These are phyloP conservation scores for Penicillium crustosum DNA, from an alignment of 2,329 filamentous ascomycete genomes.

Conservation along the genomic window DNA sequence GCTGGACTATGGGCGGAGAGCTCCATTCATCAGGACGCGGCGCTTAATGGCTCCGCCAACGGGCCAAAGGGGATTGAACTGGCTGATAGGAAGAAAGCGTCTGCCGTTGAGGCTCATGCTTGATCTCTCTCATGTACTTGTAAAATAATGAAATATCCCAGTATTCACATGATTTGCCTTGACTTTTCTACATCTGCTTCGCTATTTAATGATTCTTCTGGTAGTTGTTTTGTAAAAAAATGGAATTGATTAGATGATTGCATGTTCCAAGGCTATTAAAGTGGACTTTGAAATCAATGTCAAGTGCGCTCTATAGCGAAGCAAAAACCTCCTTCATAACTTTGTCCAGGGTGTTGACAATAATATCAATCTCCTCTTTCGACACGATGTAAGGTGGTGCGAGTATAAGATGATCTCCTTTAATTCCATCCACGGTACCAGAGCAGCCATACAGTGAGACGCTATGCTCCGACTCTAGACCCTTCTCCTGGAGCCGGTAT, in stretches of 20 bases:
- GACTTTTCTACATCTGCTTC: background rate
- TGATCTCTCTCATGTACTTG: conserved; percentile 17
- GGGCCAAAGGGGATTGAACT: conserved; percentile 17
- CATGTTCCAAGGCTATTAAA: background rate
- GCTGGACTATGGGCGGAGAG: conserved; percentile 61
- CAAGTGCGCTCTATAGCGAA: background rate
- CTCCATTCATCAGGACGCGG: conserved; percentile 23
- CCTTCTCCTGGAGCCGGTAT: conserved; percentile 53
- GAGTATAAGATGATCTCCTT: conserved; percentile 68
- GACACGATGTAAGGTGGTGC: conserved; percentile 68
- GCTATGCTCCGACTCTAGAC: conserved; percentile 44
- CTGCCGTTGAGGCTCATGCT: conserved; percentile 27
- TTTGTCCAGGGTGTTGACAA: conserved; percentile 53
- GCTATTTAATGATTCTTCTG: background rate
- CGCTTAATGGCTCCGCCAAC: conserved; percentile 25
- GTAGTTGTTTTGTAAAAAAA: background rate
- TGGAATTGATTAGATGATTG: background rate
- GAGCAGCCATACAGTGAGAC: conserved; percentile 64
- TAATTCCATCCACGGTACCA: conserved; percentile 59
- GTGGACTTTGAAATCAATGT: background rate
- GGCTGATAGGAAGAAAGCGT: conserved; percentile 21
- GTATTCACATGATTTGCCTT: background rate
- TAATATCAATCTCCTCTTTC: conserved; percentile 55
- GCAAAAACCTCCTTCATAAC: conserved; percentile 55
- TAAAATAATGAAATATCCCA: conserved; percentile 3